Conservation (phyloP, 768 basidiomycete species). For the Tephrocybe sp. region DNA sequence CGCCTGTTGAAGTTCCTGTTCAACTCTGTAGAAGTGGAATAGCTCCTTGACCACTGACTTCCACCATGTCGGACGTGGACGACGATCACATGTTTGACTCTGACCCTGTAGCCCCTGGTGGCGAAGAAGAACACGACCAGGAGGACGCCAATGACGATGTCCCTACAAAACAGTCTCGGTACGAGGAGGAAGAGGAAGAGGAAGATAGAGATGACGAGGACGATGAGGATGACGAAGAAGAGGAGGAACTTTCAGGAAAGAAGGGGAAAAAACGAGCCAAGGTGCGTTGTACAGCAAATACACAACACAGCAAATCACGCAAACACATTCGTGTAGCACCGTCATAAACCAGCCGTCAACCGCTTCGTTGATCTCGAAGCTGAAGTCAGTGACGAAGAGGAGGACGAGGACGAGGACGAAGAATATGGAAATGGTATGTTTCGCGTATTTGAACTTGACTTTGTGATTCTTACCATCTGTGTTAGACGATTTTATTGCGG, state of each 20-base stretch:
- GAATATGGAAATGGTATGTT: constrained; percentile 59
- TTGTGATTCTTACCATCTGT: neutral
- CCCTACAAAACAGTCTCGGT: constrained; percentile 26
- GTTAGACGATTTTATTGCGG: constrained; percentile 73
- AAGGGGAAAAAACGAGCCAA: constrained; percentile 62
- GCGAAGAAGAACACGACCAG: constrained; percentile 37
- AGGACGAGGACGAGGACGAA: constrained; percentile 85
- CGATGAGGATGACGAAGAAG: constrained; percentile 55
- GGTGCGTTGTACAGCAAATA: constrained; percentile 33
- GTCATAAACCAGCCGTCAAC: constrained; percentile 67
- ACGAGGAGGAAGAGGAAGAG: constrained; percentile 35
- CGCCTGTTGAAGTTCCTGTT: too few relatives aligned
- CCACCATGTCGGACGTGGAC: constrained; percentile 45
- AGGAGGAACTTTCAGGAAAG: constrained; percentile 50
- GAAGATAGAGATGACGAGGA: constrained; percentile 47
- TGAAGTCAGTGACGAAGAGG: constrained; percentile 95
- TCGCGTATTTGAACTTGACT: neutral
- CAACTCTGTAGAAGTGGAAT: too few relatives aligned
- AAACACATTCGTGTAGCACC: constrained; percentile 40
- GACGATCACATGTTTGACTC: constrained; percentile 31
- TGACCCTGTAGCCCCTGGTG: constrained; percentile 40
- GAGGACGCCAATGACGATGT: constrained; percentile 42
- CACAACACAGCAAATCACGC: constrained; percentile 5
- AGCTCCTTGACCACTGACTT: constrained; percentile 23
- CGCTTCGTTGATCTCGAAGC: constrained; percentile 96